phyloP scores from a whole-genome alignment of 257 asterid species.

The Solanum raphanifolium region DNA sequence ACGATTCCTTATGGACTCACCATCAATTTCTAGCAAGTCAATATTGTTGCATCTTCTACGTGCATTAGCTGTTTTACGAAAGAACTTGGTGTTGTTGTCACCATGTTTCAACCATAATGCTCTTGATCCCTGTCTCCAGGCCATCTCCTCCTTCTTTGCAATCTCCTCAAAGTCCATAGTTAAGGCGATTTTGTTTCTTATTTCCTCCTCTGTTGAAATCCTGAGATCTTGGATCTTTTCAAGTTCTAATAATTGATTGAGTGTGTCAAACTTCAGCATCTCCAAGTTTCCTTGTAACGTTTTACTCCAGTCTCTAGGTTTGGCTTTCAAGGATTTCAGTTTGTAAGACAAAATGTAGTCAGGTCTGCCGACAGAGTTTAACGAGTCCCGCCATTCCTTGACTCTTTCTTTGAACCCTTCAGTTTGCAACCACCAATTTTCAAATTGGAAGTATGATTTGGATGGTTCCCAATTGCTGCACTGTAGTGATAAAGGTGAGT shows the following conservation, averaged over 20 bases:
- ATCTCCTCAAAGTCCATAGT: not conserved
- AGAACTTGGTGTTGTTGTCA: not conserved
- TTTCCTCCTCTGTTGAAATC: not conserved
- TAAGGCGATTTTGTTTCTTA: not conserved
- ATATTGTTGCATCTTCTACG: not conserved
- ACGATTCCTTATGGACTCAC: not conserved
- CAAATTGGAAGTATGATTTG: not conserved
- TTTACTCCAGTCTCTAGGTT: not conserved
- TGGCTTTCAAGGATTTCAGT: not conserved
- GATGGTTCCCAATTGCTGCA: not conserved
- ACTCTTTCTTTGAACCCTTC: not conserved
- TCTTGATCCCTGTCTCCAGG: not conserved
- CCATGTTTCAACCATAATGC: not conserved
- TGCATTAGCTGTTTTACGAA: not conserved
- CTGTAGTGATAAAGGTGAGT: not conserved
- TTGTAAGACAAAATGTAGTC: not conserved
- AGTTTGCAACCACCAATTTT: not conserved
- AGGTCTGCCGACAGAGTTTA: not conserved
- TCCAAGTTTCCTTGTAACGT: not conserved
- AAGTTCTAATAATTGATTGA: not conserved
- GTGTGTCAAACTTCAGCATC: not conserved
- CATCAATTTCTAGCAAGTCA: not conserved
- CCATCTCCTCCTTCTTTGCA: not conserved
- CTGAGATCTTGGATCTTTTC: not conserved
- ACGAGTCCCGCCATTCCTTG: not conserved